phyloP scores from a whole-genome alignment of 345 rosid species.

The Heritiera littoralis region DNA sequence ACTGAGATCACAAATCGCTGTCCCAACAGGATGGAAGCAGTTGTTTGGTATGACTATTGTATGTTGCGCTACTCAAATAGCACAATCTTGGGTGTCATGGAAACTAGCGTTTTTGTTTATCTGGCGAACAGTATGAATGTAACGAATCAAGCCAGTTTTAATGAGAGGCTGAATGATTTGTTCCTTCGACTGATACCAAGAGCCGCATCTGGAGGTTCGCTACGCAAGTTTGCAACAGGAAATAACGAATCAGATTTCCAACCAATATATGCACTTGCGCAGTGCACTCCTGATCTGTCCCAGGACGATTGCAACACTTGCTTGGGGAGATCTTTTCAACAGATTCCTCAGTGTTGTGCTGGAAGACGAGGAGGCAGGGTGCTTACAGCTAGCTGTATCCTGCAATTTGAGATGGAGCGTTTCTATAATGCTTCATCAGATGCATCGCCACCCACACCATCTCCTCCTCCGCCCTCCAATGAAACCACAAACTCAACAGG shows the following conservation, averaged over 20 bases:
- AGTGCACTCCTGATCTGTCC: conserved; percentile 46
- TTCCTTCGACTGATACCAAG: not conserved
- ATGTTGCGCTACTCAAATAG: conserved; percentile 38
- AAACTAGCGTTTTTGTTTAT: not conserved
- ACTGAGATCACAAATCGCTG: conserved; percentile 21
- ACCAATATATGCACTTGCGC: conserved; percentile 31
- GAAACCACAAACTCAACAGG: not conserved
- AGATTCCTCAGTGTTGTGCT: conserved; percentile 12
- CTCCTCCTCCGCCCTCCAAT: not conserved
- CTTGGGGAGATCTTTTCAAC: not conserved
- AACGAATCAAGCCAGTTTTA: conserved; percentile 20
- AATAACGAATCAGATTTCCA: not conserved
- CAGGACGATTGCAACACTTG: conserved; percentile 22
- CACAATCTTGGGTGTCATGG: conserved; percentile 19
- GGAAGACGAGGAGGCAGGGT: conserved; percentile 29
- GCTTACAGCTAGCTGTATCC: conserved; percentile 26
- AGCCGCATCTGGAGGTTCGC: conserved; percentile 28
- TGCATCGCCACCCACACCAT: not conserved
- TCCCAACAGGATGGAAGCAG: conserved; percentile 32
- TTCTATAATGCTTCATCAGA: conserved; percentile 20
- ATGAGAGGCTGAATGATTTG: not conserved
- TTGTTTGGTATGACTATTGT: conserved; percentile 24
- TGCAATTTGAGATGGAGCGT: conserved; percentile 30
- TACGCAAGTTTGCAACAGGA: conserved; percentile 32
- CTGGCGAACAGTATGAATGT: not conserved